A percentile compares a stretch with the other conserved stretches of the same genome.
Conservation (phyloP, 768 basidiomycete genomes). For the Lactarius pseudohatsudake region DNA sequence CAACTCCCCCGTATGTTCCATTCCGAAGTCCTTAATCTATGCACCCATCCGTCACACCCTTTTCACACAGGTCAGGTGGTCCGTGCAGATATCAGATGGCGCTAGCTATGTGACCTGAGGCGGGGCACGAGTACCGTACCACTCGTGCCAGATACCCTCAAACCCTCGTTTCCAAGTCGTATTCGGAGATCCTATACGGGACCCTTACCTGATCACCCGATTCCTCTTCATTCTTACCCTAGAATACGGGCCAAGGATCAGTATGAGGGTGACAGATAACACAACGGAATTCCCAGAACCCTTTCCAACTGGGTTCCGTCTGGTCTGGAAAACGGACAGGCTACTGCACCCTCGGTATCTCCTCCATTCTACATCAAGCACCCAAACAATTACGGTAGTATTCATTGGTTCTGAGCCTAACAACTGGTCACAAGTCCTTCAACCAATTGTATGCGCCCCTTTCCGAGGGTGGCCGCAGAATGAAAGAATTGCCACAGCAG, state of each 20-base stretch:
- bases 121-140: not conserved
- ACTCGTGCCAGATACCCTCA: not conserved
- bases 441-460: not conserved
- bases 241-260: not conserved
- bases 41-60: not conserved
- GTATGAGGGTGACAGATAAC: not conserved
- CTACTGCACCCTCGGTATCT: not conserved
- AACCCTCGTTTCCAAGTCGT: not conserved
- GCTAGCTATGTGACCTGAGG: not conserved
- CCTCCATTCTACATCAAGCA: not conserved
- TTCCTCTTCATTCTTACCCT: not conserved
- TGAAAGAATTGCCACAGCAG: not conserved
- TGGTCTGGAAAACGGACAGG: not conserved
- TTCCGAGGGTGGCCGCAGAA: not conserved
- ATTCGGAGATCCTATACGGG: not conserved
- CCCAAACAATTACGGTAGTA: not conserved
- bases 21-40: not conserved
- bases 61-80: not conserved
- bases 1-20: not conserved
- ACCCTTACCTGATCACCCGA: conserved; percentile 2
- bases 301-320: not conserved
- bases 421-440: not conserved
- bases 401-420: not conserved
- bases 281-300: not conserved
- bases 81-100: not conserved